Base-by-base conservation (phyloP, 2,329 filamentous ascomycete species). In the Camillea tinctor region DNA sequence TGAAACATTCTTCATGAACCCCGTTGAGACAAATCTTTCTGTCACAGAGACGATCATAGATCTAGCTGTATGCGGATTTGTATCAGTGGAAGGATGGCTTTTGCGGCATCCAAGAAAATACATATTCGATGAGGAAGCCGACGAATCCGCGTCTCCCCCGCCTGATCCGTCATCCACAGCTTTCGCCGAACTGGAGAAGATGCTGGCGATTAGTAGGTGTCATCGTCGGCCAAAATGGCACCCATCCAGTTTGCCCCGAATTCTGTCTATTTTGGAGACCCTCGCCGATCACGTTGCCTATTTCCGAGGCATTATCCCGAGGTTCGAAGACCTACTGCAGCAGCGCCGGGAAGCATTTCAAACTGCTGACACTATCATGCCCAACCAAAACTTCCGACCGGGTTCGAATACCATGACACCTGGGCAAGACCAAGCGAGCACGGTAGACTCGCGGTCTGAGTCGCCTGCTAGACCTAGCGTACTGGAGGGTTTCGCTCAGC, bases 11-110 rank as follows among this genome's bases (percentile, higher is more conserved):
- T 92, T 97, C 68, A 84, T 91, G 4, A 99, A 99, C 68, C 89
- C 92, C 2, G 88, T 98, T 2, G 92, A 97, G 68, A 93, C 91
- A 2, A 99, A 99, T 67, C 79, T 99, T 3, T 90, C 90, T 0
- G 81, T 97, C 1, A 98, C 94, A 0, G 91, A 96, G 69, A 85
- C 90, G 0, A 81, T 98, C 50, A 84, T 96, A 24, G 90, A 92
- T 65, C 80, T 99, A 49, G 91, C 91, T 11, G 87, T 91, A 0
- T 98, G 95, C 68, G 90, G 92, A 5, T 90, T 91, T 64, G 89
- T 97, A 71, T 87, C 88, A 20, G 82, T 97, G 13, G 92, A 97
- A 70, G 90, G 91, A n/a, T 99, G 95, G 94, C 79, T 98, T 26
- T 80, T 94, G 5, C 88, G 92, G 17, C 86, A 89, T 56, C 90